Base-by-base conservation (phyloP, 805 yeast species). In the Saccharomycopsis olivae region DNA sequence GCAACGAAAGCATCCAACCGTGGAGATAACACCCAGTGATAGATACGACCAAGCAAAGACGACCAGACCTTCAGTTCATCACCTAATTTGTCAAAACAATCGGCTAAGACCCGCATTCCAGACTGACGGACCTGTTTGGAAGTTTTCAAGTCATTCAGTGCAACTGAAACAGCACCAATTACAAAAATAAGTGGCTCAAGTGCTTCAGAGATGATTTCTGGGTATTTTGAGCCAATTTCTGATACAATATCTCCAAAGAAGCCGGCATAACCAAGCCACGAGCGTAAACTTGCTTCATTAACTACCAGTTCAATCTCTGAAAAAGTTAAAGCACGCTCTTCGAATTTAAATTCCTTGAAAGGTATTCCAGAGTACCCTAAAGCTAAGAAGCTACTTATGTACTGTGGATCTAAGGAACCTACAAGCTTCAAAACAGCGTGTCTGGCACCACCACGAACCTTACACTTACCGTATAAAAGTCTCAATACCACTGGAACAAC, bases 381-480 rank as follows among this genome's bases (percentile, higher is more conserved):
- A 11, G 61, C 51, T 31, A 89, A 62, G 51, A 89, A 89, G 39
- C 68, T 64, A 3, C 58, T 55, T 18, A 87, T 68, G 49, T 73
- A 68, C 4, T 61, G 53, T 14, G 69, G 69, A 3, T 65, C 57
- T 35, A 85, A 63, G 44, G 66, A 74, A 3, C 83, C 78, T 36
- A 85, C 57, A 5, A 76, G 62, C 17, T 78, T 66, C 10, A 84
- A 64, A 6, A 84, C 78, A 6, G 92, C 84, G 50, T 66, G 69
- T 47, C 85, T 81, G 48, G 82, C 70, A 24, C 87, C 78, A 40
- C 66, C 70, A 29, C 77, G 66, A 1, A 78, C 69, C 58, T 85
- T 94, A 6, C 87, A 85, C 42, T 94, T 69, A 6, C 97, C 97
- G 58, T 33, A 41, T 16, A 92, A 61, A 19, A 92, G 78, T 49